Evolutionary conservation across 768 basidiomycete species (phyloP).

Genomic region (Boletus sp.): DNA sequence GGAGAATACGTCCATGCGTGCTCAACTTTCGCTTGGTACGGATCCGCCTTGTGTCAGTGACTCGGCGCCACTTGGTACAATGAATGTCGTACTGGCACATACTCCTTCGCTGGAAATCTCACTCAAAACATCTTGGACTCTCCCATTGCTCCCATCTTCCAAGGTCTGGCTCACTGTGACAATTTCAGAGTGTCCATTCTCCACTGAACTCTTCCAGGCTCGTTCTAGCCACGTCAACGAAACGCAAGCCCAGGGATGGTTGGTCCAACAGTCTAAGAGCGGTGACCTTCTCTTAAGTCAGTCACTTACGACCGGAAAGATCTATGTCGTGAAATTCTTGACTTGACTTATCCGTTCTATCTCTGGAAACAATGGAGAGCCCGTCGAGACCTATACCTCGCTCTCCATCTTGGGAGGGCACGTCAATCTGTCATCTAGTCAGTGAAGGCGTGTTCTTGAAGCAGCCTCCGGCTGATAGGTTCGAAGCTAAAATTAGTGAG

Average conservation of each 20-base stretch:
- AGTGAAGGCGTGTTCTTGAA: neutral
- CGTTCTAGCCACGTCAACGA: neutral
- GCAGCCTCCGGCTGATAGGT: neutral
- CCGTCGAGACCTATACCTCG: conserved; percentile 13
- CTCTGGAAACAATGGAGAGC: neutral
- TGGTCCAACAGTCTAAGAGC: conserved; percentile 1
- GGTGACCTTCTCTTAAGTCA: conserved; percentile 7
- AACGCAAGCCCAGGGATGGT: neutral
- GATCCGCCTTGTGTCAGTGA: neutral
- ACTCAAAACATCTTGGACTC: neutral
- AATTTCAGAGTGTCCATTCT: conserved; percentile 13
- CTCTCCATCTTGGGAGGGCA: conserved; percentile 13
- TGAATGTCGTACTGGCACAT: conserved; percentile 3
- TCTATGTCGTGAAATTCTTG: conserved; percentile 22
- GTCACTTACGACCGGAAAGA: conserved; percentile 19
- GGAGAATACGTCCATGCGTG: conserved; percentile 15
- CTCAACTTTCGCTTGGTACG: conserved; percentile 5
- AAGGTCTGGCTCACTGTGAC: conserved; percentile 12
- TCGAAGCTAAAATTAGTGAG: conserved; percentile 7
- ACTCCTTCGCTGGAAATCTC: neutral
- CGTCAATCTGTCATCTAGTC: conserved; percentile 7
- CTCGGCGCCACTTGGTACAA: neutral
- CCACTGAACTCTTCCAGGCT: conserved; percentile 13
- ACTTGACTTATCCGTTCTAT: neutral
- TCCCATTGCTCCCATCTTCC: neutral